phyloP scores from a whole-genome alignment of 495 filamentous ascomycete genomes.

The Pseudotulostoma volvatum region DNA sequence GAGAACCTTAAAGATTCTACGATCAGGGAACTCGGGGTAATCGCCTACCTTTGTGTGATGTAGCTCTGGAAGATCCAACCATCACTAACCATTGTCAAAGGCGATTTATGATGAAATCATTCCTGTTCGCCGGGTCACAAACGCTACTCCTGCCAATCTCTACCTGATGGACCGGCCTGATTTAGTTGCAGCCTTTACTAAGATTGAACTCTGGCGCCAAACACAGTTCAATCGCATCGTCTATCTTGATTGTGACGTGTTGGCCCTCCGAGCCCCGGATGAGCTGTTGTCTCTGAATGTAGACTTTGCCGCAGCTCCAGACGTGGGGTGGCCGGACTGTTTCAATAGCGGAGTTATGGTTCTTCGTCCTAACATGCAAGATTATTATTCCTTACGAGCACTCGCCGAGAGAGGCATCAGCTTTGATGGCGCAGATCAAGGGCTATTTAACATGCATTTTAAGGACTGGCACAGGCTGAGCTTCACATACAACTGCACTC shows the following conservation, averaged over 20 bases:
- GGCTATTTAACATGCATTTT: slow-evolving; percentile 90
- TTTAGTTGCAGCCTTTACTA: slow-evolving; percentile 82
- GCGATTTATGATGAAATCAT: slow-evolving; percentile 79
- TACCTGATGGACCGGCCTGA: slow-evolving; percentile 84
- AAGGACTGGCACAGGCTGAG: slow-evolving; percentile 71
- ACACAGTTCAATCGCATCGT: slow-evolving; percentile 80
- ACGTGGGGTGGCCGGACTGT: slow-evolving; percentile 95
- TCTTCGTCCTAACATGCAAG: slow-evolving; percentile 67
- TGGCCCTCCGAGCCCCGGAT: slow-evolving; percentile 74
- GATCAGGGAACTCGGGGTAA: slow-evolving; percentile 62
- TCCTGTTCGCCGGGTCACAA: slow-evolving; percentile 62
- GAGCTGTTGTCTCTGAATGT: slow-evolving; percentile 70
- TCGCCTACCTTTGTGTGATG: slow-evolving; percentile 2
- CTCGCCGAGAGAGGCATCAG: slow-evolving; percentile 75
- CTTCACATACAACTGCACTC: slow-evolving; percentile 94
- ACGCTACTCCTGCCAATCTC: slow-evolving; percentile 63
- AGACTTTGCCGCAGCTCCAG: slow-evolving; percentile 77
- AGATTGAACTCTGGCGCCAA: slow-evolving; percentile 88
- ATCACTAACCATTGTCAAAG: too few relatives aligned
- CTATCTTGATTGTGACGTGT: slow-evolving; percentile 83
- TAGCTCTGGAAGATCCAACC: slow-evolving; percentile 1
- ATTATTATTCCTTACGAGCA: slow-evolving; percentile 69
- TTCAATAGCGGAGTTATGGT: slow-evolving; percentile 98
- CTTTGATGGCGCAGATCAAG: slow-evolving; percentile 96
- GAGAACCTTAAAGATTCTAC: slow-evolving; percentile 56